Evolutionary conservation across 1,139 yeast genomes (phyloP).

Genomic region (Pichia sp.): DNA sequence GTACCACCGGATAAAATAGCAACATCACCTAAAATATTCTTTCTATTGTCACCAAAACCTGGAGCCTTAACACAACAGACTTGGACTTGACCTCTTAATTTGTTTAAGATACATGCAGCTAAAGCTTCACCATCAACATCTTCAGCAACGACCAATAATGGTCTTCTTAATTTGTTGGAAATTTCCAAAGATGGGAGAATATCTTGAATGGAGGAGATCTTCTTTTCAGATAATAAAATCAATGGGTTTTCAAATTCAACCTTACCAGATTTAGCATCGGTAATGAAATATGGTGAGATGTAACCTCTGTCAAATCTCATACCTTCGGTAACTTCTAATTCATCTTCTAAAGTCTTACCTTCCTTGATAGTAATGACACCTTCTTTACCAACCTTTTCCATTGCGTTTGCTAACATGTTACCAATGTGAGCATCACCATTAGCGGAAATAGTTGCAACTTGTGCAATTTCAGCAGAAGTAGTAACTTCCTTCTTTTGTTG

Average conservation of each 20-base stretch:
- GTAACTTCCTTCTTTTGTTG: slow-evolving; percentile 94
- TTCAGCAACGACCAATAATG: slow-evolving; percentile 90
- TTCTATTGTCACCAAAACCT: slow-evolving; percentile 99
- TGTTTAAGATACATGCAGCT: slow-evolving; percentile 97
- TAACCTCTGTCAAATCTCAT: slow-evolving; percentile 99
- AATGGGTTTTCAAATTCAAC: slow-evolving; percentile 97
- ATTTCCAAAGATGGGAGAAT: slow-evolving; percentile 90
- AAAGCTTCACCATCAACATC: slow-evolving; percentile 98
- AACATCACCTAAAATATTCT: slow-evolving; percentile 94
- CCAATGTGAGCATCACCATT: slow-evolving; percentile 97
- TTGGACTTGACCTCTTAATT: slow-evolving; percentile 98
- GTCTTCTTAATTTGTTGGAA: slow-evolving; percentile 93
- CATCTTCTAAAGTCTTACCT: slow-evolving; percentile 95
- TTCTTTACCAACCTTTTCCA: slow-evolving; percentile 99
- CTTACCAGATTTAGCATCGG: slow-evolving; percentile 93
- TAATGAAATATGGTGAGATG: slow-evolving; percentile 96
- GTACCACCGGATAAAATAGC: slow-evolving; percentile 97
- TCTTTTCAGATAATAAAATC: slow-evolving; percentile 85
- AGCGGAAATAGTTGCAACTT: slow-evolving; percentile 98
- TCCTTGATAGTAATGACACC: slow-evolving; percentile 98
- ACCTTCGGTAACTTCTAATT: slow-evolving; percentile 97
- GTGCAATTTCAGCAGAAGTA: slow-evolving; percentile 95
- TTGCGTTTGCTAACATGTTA: slow-evolving; percentile 86
- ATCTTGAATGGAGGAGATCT: slow-evolving; percentile 88
- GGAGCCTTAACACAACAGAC: slow-evolving; percentile 99